Base-by-base conservation (phyloP, 2,329 filamentous ascomycete species). In the Aspergillus ibericus region DNA sequence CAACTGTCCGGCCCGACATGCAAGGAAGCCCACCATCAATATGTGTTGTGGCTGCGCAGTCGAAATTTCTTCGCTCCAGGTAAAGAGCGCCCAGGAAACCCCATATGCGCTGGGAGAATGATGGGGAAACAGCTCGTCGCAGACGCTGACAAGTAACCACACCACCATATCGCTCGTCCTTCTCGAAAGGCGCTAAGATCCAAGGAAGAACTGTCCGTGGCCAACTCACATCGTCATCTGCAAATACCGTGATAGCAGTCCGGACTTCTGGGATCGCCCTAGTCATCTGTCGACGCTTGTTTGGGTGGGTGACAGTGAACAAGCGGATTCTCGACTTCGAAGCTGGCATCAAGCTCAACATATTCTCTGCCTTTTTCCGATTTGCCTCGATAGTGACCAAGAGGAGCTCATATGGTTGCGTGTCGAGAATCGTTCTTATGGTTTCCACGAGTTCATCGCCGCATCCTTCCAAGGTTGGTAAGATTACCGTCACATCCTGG, bases 21-120 rank as follows among this genome's bases (percentile, higher is more conserved):
- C 93, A 98, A 10, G 93, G 96, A n/a, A 96, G 89, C 40, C 93
- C 93, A 59, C 93, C 93, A 72, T 98, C 93, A 53, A 97, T 89
- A 78, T 93, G 91, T 74, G 96, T 93, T 55, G 93, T 97, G 32
- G 93, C 93, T 49, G 93, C 96, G 72, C 96, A 96, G 76, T 98
- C 93, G 73, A 97, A 98, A 77, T 97, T 98, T 61, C 93, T 88
- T 59, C 93, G 87, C 76, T 96, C 91, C 62, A 98, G 89, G 75
- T 98, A 98, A 53, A 93, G 87, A 20, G 92, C 91, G 5, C 93
- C 93, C 18, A 98, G 83, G 82, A 93, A 97, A 72, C 93, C 93
- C 87, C 88, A 97, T 63, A 91, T 80, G 52, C 84, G 84, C 42
- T 85, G 84, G 25, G 80, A 80, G 70, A 86, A 78, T 40, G 85